Base-by-base conservation (phyloP, 73 alveolate genomes). In the Effrenium voratum region DNA sequence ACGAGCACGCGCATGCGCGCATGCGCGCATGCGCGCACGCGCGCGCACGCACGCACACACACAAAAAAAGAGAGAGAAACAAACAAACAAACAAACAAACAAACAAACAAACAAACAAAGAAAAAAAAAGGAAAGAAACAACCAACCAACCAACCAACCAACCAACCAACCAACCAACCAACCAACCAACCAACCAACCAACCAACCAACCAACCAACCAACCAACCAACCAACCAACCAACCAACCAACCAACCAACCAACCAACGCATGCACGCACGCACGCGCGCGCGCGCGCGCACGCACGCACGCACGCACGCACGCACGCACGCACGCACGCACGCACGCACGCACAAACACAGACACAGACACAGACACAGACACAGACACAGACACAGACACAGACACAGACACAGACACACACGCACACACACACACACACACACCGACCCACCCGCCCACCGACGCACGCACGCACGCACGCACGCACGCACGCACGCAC, bases 81-180 rank as follows among this genome's bases (percentile, higher is more conserved):
- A 55, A 55, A 12, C 68, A 55, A 55, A 12, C 68, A 55, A 55
- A 12, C 68, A 55, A 55, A 12, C 68, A 55, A 55, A 12, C 68
- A 55, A 55, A 12, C 68, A 55, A 55, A 12, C 68, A 55, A 55
- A 12, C 68, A 55, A 55, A 12, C 68, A 55, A 55, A n/a, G n/a
- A n/a, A n/a, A n/a, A n/a, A n/a, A n/a, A n/a, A n/a, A n/a, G n/a
- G n/a, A n/a, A n/a, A n/a, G n/a, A n/a, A 52, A 12, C 79, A 16
- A 66, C 79, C 79, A 16, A 66, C 79, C 79, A 66, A 66, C 79
- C 79, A 16, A 66, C 79, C 79, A 16, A 66, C 79, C 79, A 66
- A 66, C 79, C 79, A 66, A 66, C 79, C 79, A 66, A 66, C 79
- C 79, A 66, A 66, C 79, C 79, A 66, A 66, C 79, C 79, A 66